Conservation (phyloP, 257 asterid genomes). For the Przewalskia tangutica region DNA sequence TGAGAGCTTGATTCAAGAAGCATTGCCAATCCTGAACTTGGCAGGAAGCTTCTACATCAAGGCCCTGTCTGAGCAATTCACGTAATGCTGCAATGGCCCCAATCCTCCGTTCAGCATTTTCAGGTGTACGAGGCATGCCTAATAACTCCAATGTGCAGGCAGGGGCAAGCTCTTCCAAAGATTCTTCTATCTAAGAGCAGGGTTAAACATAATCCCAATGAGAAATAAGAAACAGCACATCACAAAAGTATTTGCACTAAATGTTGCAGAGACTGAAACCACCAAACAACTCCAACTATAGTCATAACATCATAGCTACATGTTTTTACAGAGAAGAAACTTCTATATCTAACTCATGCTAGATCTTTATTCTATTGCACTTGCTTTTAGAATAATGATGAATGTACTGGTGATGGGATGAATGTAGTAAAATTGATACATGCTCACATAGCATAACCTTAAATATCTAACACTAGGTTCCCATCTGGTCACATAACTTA, state of each 20-base stretch:
- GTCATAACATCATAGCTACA: not conserved
- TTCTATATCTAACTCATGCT: not conserved
- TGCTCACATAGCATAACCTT: not conserved
- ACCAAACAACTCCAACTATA: not conserved
- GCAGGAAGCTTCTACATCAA: slow-evolving; percentile 81
- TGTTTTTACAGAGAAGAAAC: not conserved
- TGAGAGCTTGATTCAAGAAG: slow-evolving; percentile 80
- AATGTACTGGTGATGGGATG: not conserved
- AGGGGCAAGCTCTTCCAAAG: slow-evolving; percentile 96
- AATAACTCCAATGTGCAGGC: slow-evolving; percentile 91
- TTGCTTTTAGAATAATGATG: not conserved
- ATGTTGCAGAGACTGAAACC: not conserved
- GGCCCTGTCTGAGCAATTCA: slow-evolving; percentile 92
- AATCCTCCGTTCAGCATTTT: slow-evolving; percentile 84
- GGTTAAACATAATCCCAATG: slow-evolving; percentile 9
- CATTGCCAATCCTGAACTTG: slow-evolving; percentile 96
- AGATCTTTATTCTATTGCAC: not conserved
- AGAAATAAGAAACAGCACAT: slow-evolving; percentile 8
- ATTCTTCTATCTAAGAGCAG: slow-evolving; percentile 79
- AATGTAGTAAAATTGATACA: not conserved
- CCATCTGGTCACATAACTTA: not conserved
- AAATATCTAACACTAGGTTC: not conserved
- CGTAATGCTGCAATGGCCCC: slow-evolving; percentile 93
- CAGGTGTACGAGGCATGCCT: slow-evolving; percentile 87
- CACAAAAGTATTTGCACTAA: not conserved